Evolutionary conservation across 495 filamentous ascomycete genomes (phyloP).

Genomic region (Tetracladium setigerum): DNA sequence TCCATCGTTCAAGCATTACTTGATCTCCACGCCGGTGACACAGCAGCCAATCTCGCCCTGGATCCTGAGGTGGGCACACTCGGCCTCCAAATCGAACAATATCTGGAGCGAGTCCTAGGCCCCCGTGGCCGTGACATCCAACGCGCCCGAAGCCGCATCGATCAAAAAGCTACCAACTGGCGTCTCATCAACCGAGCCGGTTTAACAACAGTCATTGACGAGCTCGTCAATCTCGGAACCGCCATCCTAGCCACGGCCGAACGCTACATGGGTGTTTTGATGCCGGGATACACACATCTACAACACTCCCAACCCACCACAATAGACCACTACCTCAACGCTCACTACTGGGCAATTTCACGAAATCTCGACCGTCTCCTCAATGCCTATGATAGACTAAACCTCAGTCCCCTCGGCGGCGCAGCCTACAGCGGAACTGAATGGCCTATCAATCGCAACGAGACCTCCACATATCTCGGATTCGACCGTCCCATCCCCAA

Average conservation of each 20-base stretch:
- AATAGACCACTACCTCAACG: constrained; percentile 81
- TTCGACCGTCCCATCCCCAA: constrained; percentile 77
- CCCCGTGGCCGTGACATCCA: too few relatives aligned
- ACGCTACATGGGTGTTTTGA: constrained; percentile 53
- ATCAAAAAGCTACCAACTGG: too few relatives aligned
- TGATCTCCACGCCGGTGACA: too few relatives aligned
- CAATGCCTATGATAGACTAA: constrained; percentile 67
- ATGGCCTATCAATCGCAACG: constrained; percentile 80
- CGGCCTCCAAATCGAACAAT: too few relatives aligned
- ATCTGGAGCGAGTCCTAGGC: too few relatives aligned
- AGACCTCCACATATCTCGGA: constrained; percentile 79
- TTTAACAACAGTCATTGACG: too few relatives aligned
- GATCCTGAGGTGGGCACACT: too few relatives aligned
- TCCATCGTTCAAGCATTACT: too few relatives aligned
- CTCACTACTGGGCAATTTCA: constrained; percentile 66
- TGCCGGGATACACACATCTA: constrained; percentile 80
- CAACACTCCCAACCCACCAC: constrained; percentile 86
- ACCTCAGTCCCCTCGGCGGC: constrained; percentile 69
- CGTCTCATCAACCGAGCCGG: too few relatives aligned
- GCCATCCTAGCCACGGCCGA: constrained; percentile 33
- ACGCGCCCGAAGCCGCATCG: too few relatives aligned
- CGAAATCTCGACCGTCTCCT: constrained; percentile 71
- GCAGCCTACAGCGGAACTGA: constrained; percentile 85
- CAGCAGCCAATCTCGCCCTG: too few relatives aligned
- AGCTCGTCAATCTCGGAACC: too few relatives aligned